Evolutionary conservation across 202 grass and related monocot genomes (phyloP).

Genomic region (Setaria italica): DNA sequence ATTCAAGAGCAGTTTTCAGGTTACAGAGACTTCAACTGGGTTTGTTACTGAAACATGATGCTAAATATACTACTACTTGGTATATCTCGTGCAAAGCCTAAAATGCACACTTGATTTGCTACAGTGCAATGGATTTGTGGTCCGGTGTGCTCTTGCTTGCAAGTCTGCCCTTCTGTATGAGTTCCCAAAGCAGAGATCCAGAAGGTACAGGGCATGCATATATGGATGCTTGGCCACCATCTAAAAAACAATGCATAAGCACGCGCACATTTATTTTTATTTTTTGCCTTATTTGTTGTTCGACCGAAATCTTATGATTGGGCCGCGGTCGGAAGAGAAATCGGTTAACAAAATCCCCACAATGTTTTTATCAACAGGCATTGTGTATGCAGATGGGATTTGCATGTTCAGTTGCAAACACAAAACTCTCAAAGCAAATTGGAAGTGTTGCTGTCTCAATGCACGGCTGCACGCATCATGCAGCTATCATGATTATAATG

Average conservation of each 20-base stretch:
- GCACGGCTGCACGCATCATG: not conserved
- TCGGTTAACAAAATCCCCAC: not conserved
- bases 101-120: not conserved
- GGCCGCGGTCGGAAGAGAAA: not conserved
- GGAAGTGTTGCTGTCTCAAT: not conserved
- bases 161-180: not conserved
- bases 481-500: not conserved
- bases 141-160: conserved; percentile 2
- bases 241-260: not conserved
- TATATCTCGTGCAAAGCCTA: not conserved
- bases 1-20: no score
- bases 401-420: not conserved
- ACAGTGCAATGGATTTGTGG: not conserved
- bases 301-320: not conserved
- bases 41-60: not conserved
- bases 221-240: not conserved
- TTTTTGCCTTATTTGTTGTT: not conserved
- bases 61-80: not conserved
- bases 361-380: not conserved
- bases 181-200: not conserved
- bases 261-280: no score
- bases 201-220: not conserved
- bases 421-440: not conserved
- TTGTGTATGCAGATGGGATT: not conserved
- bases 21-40: no score